Evolutionary conservation across 2,329 filamentous ascomycete genomes (phyloP), one percentile per base, ranked within the genome.

Genomic region (Aspergillus pseudoterreus): DNA sequence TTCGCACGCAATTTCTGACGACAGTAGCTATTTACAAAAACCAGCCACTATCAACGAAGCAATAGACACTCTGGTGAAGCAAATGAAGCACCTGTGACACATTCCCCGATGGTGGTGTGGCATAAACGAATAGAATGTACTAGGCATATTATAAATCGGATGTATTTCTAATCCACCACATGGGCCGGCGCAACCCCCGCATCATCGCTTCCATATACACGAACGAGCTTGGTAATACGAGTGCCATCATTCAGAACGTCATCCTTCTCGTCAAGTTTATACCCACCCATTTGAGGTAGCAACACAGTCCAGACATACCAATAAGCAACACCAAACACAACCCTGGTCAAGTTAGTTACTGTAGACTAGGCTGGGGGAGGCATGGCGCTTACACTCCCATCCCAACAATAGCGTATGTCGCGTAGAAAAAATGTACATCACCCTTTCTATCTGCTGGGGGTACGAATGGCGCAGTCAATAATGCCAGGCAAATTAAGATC

Each of bases 251-350:
- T 74, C 17, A 90, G 67, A 0, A 83, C 71, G 35, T 80, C 79
- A 2, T 73, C 73, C 50, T 80, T 76, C 58, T 89, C 85, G 59
- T 87, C 83, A 1, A 90, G 68, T 12, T 65, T 77, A 62, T 87
- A 88, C 0, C 79, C 78, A 46, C 79, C 75, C 69, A 78, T 79
- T 39, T 68, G 72, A 1, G 87, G 87, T 21, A 89, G 63, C 1
- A 82, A 56, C 3, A 82, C 74, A 0, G 84, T 84, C 80, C 83
- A 87, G 1, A 87, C 54, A 56, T 82, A 84, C 87, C 87, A 90
- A 63, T 90, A 90, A 0, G 82, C 1, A 0, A 85, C 62, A 0
- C 80, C 84, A 44, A 82, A 79, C 0, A 78, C 32, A 32, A 88
- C 71, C 49, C 82, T 87, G 51, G 9, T 1, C 14, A 12, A 4